phyloP scores from a whole-genome alignment of 177 flowering plant genomes.

The Vitis hybrid region DNA sequence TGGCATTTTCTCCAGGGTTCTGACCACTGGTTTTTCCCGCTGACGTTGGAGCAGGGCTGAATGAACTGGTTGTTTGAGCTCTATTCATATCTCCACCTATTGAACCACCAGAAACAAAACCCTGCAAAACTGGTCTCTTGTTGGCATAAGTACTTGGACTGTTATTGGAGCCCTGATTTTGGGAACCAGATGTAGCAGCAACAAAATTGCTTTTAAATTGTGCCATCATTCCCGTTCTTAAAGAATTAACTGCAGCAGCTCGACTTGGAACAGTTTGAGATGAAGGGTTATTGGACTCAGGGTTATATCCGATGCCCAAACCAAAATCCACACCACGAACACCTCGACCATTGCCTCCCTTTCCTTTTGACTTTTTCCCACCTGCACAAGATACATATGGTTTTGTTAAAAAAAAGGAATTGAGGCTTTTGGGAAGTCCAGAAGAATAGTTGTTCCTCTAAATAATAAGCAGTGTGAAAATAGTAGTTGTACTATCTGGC shows the following conservation, averaged over 20 bases:
- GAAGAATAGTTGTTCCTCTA: not conserved
- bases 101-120: slow-evolving; percentile 95
- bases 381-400: slow-evolving; percentile 42
- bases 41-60: slow-evolving; percentile 31
- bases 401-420: not conserved
- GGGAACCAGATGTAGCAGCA: slow-evolving; percentile 78
- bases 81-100: slow-evolving; percentile 69
- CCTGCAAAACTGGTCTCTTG: slow-evolving; percentile 56
- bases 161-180: slow-evolving; percentile 36
- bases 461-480: not conserved
- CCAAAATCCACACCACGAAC: slow-evolving; percentile 99
- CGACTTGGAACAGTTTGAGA: slow-evolving; percentile 45
- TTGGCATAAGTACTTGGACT: slow-evolving; percentile 39
- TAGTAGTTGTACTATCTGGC: not conserved
- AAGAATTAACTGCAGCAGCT: slow-evolving; percentile 69
- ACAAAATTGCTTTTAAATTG: slow-evolving; percentile 87
- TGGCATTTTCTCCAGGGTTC: slow-evolving; percentile 36
- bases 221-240: slow-evolving; percentile 82
- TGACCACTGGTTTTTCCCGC: slow-evolving; percentile 27
- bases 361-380: slow-evolving; percentile 77
- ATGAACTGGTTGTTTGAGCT: slow-evolving; percentile 35
- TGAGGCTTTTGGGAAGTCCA: not conserved
- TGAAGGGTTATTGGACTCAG: slow-evolving; percentile 48
- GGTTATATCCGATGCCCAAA: slow-evolving; percentile 85
- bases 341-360: slow-evolving; percentile 70